Evolutionary conservation across 352 stramenopile species (phyloP), one percentile per base, ranked within the genome.

Genomic region (Phytophthora fragariaefolia): DNA sequence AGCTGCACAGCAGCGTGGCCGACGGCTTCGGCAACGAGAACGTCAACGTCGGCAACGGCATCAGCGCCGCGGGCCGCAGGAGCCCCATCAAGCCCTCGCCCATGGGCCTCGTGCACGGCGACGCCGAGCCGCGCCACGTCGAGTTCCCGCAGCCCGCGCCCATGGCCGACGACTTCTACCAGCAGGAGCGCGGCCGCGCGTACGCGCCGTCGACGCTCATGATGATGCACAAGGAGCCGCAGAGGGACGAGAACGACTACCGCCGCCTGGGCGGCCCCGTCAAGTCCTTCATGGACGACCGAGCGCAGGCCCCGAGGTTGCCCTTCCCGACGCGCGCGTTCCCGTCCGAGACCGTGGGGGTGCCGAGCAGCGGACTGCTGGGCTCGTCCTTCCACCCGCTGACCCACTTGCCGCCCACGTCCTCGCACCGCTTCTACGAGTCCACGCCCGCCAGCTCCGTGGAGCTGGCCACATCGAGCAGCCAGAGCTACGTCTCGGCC

Each of bases 291-390:
- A 23, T 72, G 46, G 76, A 89, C 34, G 74, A 87, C 3, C 75
- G 77, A 0, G 23, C 54, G 8, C 40, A 60, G 30, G 53, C 38
- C 0, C 75, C 79, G 13, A 66, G 78, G 8, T 63, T 91, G 18
- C 77, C 81, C 20, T 90, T 90, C 64, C 82, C 77, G 8, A 90
- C 82, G 18, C 73, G 77, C 23, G 69, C 82, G 1, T 89, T 90
- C 62, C 82, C 82, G 28, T 87, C 77, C 23, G 82, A 89, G 57
- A 57, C 66, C 43, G 58, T 70, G 58, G 59, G 72, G 30, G 67
- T 67, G 63, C 53, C 51, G 10, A 69, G 52, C 38, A 69, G 56
- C 4, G 59, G 55, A 4, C 45, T 71, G 26, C 17, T 84, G 42
- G 72, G 73, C 36, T 82, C 79, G 38, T 73, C 77, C 49, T 87